Evolutionary conservation across 139 green algal genomes (phyloP).

Genomic region (Coelastrella sp.): DNA sequence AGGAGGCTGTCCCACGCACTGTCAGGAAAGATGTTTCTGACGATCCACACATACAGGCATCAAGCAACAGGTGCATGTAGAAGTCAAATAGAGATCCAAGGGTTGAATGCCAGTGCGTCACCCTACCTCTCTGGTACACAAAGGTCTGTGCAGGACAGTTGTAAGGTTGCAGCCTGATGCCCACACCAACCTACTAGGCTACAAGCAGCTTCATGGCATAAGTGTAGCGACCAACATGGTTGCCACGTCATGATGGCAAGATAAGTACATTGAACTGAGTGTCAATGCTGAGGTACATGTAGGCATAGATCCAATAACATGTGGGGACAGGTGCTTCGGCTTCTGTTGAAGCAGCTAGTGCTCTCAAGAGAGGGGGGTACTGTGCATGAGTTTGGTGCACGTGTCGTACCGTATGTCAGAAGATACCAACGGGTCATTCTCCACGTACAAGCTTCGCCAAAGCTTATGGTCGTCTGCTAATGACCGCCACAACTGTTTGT

Average conservation of each 20-base stretch:
- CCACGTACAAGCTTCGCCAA: slow-evolving; percentile 6
- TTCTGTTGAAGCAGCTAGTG: no score
- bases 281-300: no score
- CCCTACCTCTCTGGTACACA: slow-evolving; percentile 61
- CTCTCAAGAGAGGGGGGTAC: no score
- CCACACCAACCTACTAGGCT: no score
- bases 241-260: no score
- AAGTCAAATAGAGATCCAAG: background rate
- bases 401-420: slow-evolving; percentile 19
- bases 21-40: background rate
- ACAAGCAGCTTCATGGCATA: no score
- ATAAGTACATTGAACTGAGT: no score
- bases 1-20: background rate
- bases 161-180: slow-evolving; percentile 61
- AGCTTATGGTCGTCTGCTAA: slow-evolving; percentile 14
- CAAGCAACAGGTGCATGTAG: background rate
- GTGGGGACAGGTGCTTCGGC: no score
- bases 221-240: no score
- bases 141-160: slow-evolving; percentile 59
- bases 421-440: slow-evolving; percentile 13
- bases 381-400: no score
- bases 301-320: no score
- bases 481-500: background rate
- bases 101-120: background rate
- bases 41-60: background rate